Evolutionary conservation across 1,284 basidiomycete species (phyloP).

Genomic region (Pterulicium gracile): DNA sequence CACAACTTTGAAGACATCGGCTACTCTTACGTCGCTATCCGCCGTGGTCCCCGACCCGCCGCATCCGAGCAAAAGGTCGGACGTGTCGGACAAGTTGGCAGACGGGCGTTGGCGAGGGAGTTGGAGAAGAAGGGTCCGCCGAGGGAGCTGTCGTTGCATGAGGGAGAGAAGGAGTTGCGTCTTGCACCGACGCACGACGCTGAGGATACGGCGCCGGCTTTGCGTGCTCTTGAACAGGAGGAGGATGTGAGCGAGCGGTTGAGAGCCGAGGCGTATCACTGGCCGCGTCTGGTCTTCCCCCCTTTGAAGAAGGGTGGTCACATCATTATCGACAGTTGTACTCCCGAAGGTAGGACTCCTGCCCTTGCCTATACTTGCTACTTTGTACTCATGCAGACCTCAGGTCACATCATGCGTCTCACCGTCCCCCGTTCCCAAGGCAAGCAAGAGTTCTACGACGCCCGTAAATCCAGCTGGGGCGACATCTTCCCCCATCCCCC

Average conservation of each 20-base stretch:
- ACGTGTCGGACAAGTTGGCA: slow-evolving; percentile 54
- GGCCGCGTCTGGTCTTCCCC: slow-evolving; percentile 87
- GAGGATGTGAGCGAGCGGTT: slow-evolving; percentile 37
- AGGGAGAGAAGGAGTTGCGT: slow-evolving; percentile 20
- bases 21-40: slow-evolving; percentile 89
- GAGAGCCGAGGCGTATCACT: slow-evolving; percentile 62
- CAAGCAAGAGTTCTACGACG: slow-evolving; percentile 91
- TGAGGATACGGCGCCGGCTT: no score
- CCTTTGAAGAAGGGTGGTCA: slow-evolving; percentile 91
- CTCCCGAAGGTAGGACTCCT: slow-evolving; percentile 64
- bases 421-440: slow-evolving; percentile 90
- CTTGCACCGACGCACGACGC: slow-evolving; percentile 9
- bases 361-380: slow-evolving; percentile 3
- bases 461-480: slow-evolving; percentile 88
- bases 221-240: slow-evolving; percentile 12
- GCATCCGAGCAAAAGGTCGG: slow-evolving; percentile 34
- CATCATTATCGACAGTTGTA: slow-evolving; percentile 88
- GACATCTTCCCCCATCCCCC: slow-evolving; percentile 88
- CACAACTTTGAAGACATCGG: slow-evolving; percentile 77
- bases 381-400: slow-evolving; percentile 7
- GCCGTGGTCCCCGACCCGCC: slow-evolving; percentile 63
- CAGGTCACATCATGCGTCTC: slow-evolving; percentile 84
- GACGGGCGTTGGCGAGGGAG: slow-evolving; percentile 19
- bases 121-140: slow-evolving; percentile 26
- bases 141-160: slow-evolving; percentile 34